Conservation (phyloP, 2,329 filamentous ascomycete species). For the Colletotrichum coccodes region DNA sequence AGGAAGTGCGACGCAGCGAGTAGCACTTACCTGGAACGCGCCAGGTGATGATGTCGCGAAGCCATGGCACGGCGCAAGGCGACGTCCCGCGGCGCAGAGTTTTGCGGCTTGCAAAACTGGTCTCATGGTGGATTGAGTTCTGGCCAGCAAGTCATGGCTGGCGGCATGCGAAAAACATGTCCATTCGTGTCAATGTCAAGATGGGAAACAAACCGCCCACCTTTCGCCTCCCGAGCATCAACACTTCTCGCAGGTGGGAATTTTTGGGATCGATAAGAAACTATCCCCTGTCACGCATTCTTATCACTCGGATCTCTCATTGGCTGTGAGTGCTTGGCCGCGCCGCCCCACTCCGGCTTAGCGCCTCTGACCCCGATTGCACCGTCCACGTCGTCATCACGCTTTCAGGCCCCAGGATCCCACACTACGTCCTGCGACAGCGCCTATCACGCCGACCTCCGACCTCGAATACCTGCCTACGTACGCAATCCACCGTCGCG, state of each 20-base stretch:
- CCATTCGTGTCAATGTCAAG: background rate
- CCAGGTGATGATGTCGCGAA: slow-evolving; percentile 26
- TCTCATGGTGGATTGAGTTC: slow-evolving; percentile 28
- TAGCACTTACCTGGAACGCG: slow-evolving; percentile 24
- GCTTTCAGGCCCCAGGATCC: slow-evolving; percentile 17
- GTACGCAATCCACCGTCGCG: slow-evolving; percentile 17
- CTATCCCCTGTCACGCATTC: background rate
- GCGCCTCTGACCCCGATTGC: slow-evolving; percentile 27
- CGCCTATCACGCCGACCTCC: slow-evolving; percentile 10
- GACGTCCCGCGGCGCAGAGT: slow-evolving; percentile 14
- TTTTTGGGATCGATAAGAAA: slow-evolving; percentile 32
- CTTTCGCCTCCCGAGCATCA: slow-evolving; percentile 8
- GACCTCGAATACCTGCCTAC: background rate
- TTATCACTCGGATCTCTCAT: slow-evolving; percentile 13
- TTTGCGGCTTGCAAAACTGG: slow-evolving; percentile 20
- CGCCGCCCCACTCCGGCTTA: slow-evolving; percentile 23
- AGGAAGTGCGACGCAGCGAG: background rate
- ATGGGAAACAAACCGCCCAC: background rate
- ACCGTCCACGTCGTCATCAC: slow-evolving; percentile 29
- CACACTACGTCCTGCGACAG: slow-evolving; percentile 22
- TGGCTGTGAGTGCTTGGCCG: background rate
- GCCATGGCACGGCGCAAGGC: slow-evolving; percentile 22
- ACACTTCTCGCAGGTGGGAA: slow-evolving; percentile 13
- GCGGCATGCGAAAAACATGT: slow-evolving; percentile 11
- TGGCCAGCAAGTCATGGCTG: slow-evolving; percentile 18